phyloP scores from a whole-genome alignment of 2,329 filamentous ascomycete species.

The Paracorniculantispora psalliotae region DNA sequence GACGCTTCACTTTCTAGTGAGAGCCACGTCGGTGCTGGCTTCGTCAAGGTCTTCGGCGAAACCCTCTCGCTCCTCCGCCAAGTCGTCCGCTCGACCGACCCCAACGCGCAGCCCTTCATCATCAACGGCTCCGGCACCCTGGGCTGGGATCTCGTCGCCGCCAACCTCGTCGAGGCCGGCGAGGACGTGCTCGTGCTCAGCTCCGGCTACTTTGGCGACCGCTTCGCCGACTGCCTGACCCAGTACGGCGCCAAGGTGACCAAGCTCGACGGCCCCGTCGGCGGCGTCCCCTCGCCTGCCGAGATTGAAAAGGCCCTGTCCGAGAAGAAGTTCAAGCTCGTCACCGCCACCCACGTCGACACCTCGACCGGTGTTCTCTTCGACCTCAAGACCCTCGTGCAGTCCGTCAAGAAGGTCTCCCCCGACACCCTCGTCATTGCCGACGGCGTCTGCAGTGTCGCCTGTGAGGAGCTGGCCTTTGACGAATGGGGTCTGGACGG shows the following conservation, averaged over 20 bases:
- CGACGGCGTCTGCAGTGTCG: slow-evolving; percentile 95
- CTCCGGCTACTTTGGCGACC: slow-evolving; percentile 95
- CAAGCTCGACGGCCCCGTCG: slow-evolving; percentile 84
- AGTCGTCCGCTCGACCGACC: slow-evolving; percentile 85
- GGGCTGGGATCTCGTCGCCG: slow-evolving; percentile 94
- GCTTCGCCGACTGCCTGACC: slow-evolving; percentile 85
- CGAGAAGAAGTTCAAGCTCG: slow-evolving; percentile 86
- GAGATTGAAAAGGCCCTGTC: slow-evolving; percentile 86
- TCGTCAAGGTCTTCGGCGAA: slow-evolving; percentile 88
- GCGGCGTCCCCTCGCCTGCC: slow-evolving; percentile 76
- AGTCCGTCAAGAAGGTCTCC: slow-evolving; percentile 78
- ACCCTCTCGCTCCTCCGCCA: slow-evolving; percentile 81
- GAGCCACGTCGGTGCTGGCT: slow-evolving; percentile 85
- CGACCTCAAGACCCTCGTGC: slow-evolving; percentile 78
- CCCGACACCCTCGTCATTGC: slow-evolving; percentile 89
- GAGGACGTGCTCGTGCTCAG: slow-evolving; percentile 91
- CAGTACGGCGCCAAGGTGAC: slow-evolving; percentile 89
- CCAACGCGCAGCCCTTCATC: slow-evolving; percentile 82
- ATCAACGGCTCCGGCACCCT: slow-evolving; percentile 92
- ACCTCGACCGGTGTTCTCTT: slow-evolving; percentile 94
- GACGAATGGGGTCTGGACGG: slow-evolving; percentile 92
- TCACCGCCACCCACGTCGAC: slow-evolving; percentile 96
- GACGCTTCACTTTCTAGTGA: slow-evolving; percentile 60
- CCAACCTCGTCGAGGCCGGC: slow-evolving; percentile 83
- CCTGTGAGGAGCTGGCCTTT: slow-evolving; percentile 91